Evolutionary conservation across 139 green algal genomes (phyloP), one percentile per base, ranked within the genome.

Genomic region (Astrephomene gubernaculifera): DNA sequence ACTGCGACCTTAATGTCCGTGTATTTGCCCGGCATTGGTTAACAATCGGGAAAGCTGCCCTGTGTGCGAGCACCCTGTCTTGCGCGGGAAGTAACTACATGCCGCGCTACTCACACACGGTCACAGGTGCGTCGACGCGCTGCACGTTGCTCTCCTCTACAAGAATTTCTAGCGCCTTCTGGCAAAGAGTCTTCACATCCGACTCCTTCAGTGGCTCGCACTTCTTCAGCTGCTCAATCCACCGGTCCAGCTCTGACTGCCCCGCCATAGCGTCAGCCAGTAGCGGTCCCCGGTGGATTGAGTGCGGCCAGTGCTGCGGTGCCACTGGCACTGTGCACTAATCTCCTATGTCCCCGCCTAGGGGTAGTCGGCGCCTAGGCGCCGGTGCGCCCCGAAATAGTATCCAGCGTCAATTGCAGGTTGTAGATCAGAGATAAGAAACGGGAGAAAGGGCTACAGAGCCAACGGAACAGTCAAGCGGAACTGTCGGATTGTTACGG

Each of bases 141-240:
- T 99, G 98, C 68, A 99, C 98, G 79, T 99, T 99, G 64, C 93
- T 94, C 91, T 99, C 97, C 90, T 99, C 97, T 45, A 99, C 97
- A 19, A 99, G 82, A 7, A 99, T 87, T 75, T 99, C 97, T 43
- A 98, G 93, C 0, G 97, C 97, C 85, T 96, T 96, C 25, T 98
- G 91, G 87, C 97, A 99, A 21, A 99, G 90, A 24, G 82, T 61
- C 89, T 99, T 99, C 14, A 99, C 97, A 71, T 99, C 96, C 19
- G 73, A 64, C 90, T 99, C 97, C 73, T 94, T 93, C n/a, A 99
- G 78, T 1, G 93, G 92, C 90, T 99, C 96, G 87, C 97, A 99
- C 24, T 89, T 86, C 85, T 96, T 96, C 21, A 99, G 92, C 89
- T 96, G 92, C 90, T 99, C 97, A 70, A 99, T 99, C 96, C 96